phyloP scores from a whole-genome alignment of 1,139 yeast genomes.

The Hemisphaericaspora subhashii region DNA sequence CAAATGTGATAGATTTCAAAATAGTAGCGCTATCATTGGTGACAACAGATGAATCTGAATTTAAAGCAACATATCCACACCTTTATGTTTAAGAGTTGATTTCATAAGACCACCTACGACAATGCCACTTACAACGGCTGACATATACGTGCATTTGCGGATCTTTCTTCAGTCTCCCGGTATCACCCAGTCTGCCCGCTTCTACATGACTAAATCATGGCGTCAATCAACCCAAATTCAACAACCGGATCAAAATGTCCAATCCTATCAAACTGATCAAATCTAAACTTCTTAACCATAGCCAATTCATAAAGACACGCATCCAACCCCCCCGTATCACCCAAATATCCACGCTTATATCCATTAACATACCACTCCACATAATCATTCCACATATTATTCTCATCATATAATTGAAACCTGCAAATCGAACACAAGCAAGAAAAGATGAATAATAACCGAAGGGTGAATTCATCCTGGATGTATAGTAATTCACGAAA shows the following conservation, averaged over 20 bases:
- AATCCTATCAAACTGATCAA: slow-evolving; percentile 5
- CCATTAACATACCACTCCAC: slow-evolving; percentile 23
- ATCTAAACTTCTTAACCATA: slow-evolving; percentile 4
- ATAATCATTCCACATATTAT: slow-evolving; percentile 31
- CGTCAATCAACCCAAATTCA: slow-evolving; percentile 1
- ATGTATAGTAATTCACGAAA: slow-evolving; percentile 21
- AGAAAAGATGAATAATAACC: slow-evolving; percentile 25
- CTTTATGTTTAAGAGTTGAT: too few relatives aligned
- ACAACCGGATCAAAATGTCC: slow-evolving; percentile 11
- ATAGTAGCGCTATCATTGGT: too few relatives aligned
- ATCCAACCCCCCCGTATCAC: slow-evolving; percentile 14
- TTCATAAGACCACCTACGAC: too few relatives aligned
- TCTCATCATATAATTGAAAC: slow-evolving; percentile 20
- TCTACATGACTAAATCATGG: too few relatives aligned
- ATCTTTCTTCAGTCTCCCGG: too few relatives aligned
- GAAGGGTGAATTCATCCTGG: slow-evolving; percentile 24
- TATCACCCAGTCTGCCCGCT: too few relatives aligned
- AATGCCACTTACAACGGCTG: too few relatives aligned
- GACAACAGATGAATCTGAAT: too few relatives aligned
- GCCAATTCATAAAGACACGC: slow-evolving; percentile 15
- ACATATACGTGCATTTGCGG: too few relatives aligned
- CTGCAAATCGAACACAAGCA: slow-evolving; percentile 21
- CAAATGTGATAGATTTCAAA: too few relatives aligned
- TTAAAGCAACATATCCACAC: too few relatives aligned
- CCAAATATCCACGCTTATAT: slow-evolving; percentile 20